Conservation (phyloP, 257 asterid species). For the Perilla frutescens region DNA sequence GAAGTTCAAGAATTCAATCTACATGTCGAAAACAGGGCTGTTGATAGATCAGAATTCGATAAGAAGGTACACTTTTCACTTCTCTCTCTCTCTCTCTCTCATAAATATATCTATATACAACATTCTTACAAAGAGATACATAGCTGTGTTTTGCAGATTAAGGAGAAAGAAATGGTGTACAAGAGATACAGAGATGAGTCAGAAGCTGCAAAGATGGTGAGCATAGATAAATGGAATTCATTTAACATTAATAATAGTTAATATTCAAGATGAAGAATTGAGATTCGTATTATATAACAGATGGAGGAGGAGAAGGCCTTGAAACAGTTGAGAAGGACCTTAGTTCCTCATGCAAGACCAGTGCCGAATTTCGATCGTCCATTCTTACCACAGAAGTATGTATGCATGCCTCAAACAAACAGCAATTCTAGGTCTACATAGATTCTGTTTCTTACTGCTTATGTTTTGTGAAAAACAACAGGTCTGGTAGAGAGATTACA, state of each 20-base stretch:
- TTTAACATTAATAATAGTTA: neutral
- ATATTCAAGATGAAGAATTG: neutral
- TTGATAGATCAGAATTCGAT: slow-evolving; percentile 84
- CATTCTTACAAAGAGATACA: slow-evolving; percentile 31
- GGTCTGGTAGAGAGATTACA: slow-evolving; percentile 72
- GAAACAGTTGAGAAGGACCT: slow-evolving; percentile 79
- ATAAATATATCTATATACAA: neutral
- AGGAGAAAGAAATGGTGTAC: slow-evolving; percentile 83
- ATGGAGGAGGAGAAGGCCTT: slow-evolving; percentile 97
- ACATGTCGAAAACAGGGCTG: slow-evolving; percentile 72
- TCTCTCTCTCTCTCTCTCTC: neutral
- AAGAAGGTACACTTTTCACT: slow-evolving; percentile 57
- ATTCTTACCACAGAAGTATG: slow-evolving; percentile 85
- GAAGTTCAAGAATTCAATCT: slow-evolving; percentile 87
- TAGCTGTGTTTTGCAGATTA: slow-evolving; percentile 48
- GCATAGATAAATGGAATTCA: neutral
- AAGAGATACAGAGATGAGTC: slow-evolving; percentile 92
- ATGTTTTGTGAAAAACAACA: slow-evolving; percentile 23
- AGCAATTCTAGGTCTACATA: neutral
- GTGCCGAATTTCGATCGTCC: slow-evolving; percentile 78
- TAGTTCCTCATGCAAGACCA: slow-evolving; percentile 84
- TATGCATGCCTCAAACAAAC: neutral
- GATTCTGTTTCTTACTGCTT: neutral
- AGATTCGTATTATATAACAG: slow-evolving; percentile 38
- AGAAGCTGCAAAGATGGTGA: slow-evolving; percentile 81